Evolutionary conservation across 1,284 basidiomycete species (phyloP).

Genomic region (Vanrija humicola): DNA sequence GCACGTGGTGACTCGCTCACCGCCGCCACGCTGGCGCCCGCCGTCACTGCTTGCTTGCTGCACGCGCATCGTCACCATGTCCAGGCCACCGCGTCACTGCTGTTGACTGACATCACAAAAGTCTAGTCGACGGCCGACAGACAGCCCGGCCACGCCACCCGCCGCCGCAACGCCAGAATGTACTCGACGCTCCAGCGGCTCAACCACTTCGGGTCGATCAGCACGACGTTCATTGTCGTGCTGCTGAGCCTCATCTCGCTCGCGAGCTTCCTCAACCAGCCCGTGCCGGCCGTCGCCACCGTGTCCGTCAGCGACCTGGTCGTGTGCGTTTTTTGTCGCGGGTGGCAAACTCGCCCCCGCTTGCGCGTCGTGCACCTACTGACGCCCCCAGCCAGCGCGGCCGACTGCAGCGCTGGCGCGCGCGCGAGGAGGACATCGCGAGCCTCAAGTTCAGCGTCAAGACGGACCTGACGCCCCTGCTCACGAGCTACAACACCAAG

Average conservation of each 20-base stretch:
- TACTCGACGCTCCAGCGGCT: slow-evolving; percentile 45
- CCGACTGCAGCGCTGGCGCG: slow-evolving; percentile 34
- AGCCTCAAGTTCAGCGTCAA: slow-evolving; percentile 45
- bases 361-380: background rate
- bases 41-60: no score
- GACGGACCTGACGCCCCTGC: slow-evolving; percentile 45
- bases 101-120: background rate
- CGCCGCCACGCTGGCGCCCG: background rate
- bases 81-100: no score
- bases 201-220: slow-evolving; percentile 46
- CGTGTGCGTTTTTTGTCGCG: slow-evolving; percentile 30
- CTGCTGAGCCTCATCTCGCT: slow-evolving; percentile 46
- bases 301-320: slow-evolving; percentile 44
- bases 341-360: no score
- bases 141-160: no score
- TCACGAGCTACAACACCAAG: slow-evolving; percentile 50
- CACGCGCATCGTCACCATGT: background rate
- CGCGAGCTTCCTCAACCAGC: slow-evolving; percentile 37
- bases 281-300: slow-evolving; percentile 29
- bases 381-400: slow-evolving; percentile 29
- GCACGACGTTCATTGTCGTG: slow-evolving; percentile 46
- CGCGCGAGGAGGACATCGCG: slow-evolving; percentile 43
- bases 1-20: no score
- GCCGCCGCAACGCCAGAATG: slow-evolving; percentile 27
- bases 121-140: no score